Evolutionary conservation across 192 early-diverging fungal species (phyloP).

Genomic region (Cetraspora pellucida): DNA sequence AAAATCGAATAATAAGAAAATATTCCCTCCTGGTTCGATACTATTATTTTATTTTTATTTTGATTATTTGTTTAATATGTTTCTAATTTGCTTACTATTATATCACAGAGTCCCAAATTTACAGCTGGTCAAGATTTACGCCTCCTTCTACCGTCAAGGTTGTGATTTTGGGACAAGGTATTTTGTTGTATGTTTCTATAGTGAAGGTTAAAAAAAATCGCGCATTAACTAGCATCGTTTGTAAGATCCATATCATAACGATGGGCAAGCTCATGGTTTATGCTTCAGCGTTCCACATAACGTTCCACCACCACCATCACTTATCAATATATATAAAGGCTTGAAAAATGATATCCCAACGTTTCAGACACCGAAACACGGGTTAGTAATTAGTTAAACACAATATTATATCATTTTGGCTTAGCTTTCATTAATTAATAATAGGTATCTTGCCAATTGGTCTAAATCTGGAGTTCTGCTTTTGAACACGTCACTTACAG

Average conservation of each 20-base stretch:
- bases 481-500: slow-evolving; percentile 87
- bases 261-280: slow-evolving; percentile 67
- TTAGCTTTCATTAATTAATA: background rate
- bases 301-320: slow-evolving; percentile 79
- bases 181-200: background rate
- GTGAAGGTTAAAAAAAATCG: background rate
- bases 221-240: slow-evolving; percentile 7
- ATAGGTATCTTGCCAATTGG: slow-evolving; percentile 73
- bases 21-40: slow-evolving; percentile 71
- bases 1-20: slow-evolving; percentile 44
- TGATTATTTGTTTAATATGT: background rate
- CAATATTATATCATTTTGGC: background rate
- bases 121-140: slow-evolving; percentile 80
- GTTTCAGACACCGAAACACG: slow-evolving; percentile 75
- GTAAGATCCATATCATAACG: slow-evolving; percentile 71
- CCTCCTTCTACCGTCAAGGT: slow-evolving; percentile 72
- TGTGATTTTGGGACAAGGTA: slow-evolving; percentile 93
- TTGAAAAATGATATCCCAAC: slow-evolving; percentile 70
- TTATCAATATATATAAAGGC: slow-evolving; percentile 89
- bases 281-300: slow-evolving; percentile 88
- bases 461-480: slow-evolving; percentile 85
- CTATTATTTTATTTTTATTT: background rate
- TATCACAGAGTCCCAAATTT: slow-evolving; percentile 62
- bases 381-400: slow-evolving; percentile 38
- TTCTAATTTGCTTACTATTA: background rate